These are phyloP conservation scores for Tolypocladium pustulatum DNA, from an alignment of 2,329 filamentous ascomycete species.

Conservation along the genomic window DNA sequence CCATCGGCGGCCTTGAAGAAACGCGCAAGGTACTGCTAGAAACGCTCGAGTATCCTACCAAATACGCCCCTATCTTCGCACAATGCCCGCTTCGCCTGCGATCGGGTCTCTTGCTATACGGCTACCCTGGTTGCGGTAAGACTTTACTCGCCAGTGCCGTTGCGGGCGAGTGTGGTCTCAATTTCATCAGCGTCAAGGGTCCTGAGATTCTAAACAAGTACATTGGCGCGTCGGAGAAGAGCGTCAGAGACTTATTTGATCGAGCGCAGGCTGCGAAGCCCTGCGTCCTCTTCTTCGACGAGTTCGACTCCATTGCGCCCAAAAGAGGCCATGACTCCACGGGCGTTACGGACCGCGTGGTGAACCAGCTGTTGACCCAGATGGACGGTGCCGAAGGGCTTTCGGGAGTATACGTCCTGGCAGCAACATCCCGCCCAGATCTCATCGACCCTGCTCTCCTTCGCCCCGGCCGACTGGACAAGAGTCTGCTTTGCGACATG, in stretches of 20 bases:
- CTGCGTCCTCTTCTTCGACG: constrained; percentile 95
- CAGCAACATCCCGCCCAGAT: constrained; percentile 86
- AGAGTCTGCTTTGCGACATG: constrained; percentile 85
- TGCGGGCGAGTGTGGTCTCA: constrained; percentile 94
- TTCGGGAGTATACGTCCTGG: constrained; percentile 89
- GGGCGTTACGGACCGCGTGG: constrained; percentile 95
- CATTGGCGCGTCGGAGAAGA: constrained; percentile 95
- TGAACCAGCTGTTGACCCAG: constrained; percentile 95
- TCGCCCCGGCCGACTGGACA: constrained; percentile 84
- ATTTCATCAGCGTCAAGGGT: constrained; percentile 97
- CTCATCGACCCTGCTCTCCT: constrained; percentile 90
- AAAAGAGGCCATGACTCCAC: constrained; percentile 96
- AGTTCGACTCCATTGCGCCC: constrained; percentile 95
- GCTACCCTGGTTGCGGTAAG: constrained; percentile 93
- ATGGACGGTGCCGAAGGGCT: constrained; percentile 98
- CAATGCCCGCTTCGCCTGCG: constrained; percentile 91
- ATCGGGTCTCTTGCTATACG: constrained; percentile 86
- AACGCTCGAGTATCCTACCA: constrained; percentile 92
- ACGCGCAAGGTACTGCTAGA: constrained; percentile 89
- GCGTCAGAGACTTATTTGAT: constrained; percentile 88
- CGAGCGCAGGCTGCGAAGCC: constrained; percentile 82
- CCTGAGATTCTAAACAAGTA: constrained; percentile 99
- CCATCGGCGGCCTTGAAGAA: constrained; percentile 78
- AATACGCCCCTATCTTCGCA: constrained; percentile 94
- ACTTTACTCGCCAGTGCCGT: constrained; percentile 91